Percentiles rank a stretch among this genome's conserved stretches.
These are phyloP conservation scores for Trypanosoma platydactyli DNA, from an alignment of 208 protist genomes.

Conservation along the genomic window DNA sequence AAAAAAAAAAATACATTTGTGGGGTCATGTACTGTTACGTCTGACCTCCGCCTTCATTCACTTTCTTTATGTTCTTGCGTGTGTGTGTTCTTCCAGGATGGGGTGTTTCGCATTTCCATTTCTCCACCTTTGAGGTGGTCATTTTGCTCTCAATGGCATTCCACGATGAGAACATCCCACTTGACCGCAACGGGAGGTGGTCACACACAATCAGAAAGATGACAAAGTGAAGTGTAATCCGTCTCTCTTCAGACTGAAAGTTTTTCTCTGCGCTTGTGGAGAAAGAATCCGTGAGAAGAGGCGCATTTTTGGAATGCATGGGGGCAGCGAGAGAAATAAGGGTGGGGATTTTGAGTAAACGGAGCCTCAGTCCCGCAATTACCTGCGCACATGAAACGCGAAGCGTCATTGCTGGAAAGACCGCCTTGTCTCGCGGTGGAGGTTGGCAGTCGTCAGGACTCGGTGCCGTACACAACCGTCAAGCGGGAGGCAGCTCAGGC, in stretches of 20 bases:
- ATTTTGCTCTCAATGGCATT: not conserved
- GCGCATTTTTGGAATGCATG: not conserved
- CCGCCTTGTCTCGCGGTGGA: slow-evolving; percentile 91
- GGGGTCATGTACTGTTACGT: too few species aligned
- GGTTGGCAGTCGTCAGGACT: slow-evolving; percentile 82
- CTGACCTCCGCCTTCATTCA: too few species aligned
- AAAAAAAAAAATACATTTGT: slow-evolving; percentile 12
- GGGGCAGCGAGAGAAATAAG: slow-evolving; percentile 2
- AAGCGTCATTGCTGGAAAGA: slow-evolving; percentile 33
- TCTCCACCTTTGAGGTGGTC: not conserved
- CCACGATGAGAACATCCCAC: not conserved
- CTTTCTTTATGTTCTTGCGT: not conserved
- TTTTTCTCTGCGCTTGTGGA: too few species aligned
- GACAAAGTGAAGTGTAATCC: too few species aligned
- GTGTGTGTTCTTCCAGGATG: not conserved
- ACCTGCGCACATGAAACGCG: slow-evolving; percentile 31
- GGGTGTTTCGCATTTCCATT: too few species aligned
- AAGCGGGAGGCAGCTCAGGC: slow-evolving; percentile 47
- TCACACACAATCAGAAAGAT: not conserved
- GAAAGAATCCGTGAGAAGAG: too few species aligned
- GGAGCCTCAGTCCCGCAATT: slow-evolving; percentile 43
- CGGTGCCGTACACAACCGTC: slow-evolving; percentile 76
- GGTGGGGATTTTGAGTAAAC: slow-evolving; percentile 51
- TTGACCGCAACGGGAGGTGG: not conserved
- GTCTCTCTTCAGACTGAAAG: too few species aligned